A percentile compares a stretch with the other conserved stretches of the same genome.
Evolutionary conservation across 306 rosid species (phyloP).

Genomic region (Quercus rubra): DNA sequence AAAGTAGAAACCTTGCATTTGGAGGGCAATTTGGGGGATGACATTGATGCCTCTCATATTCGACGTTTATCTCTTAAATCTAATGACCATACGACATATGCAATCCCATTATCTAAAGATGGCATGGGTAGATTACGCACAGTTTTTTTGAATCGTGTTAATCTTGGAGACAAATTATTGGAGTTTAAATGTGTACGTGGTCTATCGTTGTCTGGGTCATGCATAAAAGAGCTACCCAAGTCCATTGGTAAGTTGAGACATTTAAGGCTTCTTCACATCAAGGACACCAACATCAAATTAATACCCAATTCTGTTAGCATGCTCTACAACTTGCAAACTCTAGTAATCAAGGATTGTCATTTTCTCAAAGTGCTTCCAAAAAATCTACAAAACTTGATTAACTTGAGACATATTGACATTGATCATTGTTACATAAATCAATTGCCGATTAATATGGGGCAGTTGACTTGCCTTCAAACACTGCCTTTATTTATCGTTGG

Average conservation of each 20-base stretch:
- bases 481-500: no score
- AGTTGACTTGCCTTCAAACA: no score
- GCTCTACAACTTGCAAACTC: background rate
- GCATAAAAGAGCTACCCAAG: background rate
- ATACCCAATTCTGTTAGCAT: no score
- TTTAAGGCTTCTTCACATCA: no score
- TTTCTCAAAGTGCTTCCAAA: no score
- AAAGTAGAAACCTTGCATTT: background rate
- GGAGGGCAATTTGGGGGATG: background rate
- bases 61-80: no score
- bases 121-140: background rate
- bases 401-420: no score
- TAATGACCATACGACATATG: no score
- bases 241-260: background rate
- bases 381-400: no score
- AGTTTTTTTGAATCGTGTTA: background rate
- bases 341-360: background rate
- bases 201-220: background rate
- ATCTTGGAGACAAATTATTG: background rate
- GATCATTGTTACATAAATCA: fast-evolving
- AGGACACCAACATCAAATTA: no score
- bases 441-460: no score
- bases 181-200: background rate
- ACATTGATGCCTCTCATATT: background rate
- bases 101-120: background rate